Evolutionary conservation across 768 basidiomycete species (phyloP).

Genomic region (Xerocomellus intermedius): DNA sequence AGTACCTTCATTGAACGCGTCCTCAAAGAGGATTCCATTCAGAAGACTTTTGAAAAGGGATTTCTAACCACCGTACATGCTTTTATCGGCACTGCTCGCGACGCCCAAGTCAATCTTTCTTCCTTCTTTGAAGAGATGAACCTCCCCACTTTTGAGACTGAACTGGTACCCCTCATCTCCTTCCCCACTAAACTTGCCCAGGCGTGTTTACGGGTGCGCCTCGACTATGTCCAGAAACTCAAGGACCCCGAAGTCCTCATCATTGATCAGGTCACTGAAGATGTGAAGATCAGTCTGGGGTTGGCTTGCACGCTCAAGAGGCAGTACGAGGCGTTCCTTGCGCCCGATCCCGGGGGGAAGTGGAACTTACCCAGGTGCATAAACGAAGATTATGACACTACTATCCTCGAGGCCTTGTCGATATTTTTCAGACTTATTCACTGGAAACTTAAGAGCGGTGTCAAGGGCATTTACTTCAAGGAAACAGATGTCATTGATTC

Average conservation of each 20-base stretch:
- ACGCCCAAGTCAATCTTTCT: conserved; percentile 80
- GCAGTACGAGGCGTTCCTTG: conserved; percentile 89
- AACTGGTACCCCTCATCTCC: conserved; percentile 88
- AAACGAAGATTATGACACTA: conserved; percentile 84
- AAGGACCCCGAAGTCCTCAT: conserved; percentile 87
- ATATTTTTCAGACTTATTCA: conserved; percentile 93
- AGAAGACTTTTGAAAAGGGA: conserved; percentile 89
- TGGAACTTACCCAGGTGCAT: conserved; percentile 92
- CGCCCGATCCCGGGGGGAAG: conserved; percentile 79
- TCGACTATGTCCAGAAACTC: conserved; percentile 85
- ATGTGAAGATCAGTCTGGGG: conserved; percentile 86
- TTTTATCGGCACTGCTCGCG: conserved; percentile 82
- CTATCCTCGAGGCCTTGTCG: conserved; percentile 81
- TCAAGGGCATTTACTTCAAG: conserved; percentile 92
- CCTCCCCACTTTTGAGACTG: conserved; percentile 86
- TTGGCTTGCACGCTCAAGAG: conserved; percentile 93
- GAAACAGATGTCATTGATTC: conserved; percentile 98
- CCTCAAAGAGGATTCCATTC: conserved; percentile 94
- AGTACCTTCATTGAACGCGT: conserved; percentile 91
- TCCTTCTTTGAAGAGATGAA: conserved; percentile 81
- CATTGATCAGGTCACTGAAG: conserved; percentile 92
- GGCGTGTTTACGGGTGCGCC: conserved; percentile 83
- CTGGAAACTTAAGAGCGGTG: conserved; percentile 92
- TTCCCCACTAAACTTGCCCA: conserved; percentile 95
- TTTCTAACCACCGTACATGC: conserved; percentile 84